Conservation (phyloP, 345 rosid species). For the Bretschneidera sinensis region DNA sequence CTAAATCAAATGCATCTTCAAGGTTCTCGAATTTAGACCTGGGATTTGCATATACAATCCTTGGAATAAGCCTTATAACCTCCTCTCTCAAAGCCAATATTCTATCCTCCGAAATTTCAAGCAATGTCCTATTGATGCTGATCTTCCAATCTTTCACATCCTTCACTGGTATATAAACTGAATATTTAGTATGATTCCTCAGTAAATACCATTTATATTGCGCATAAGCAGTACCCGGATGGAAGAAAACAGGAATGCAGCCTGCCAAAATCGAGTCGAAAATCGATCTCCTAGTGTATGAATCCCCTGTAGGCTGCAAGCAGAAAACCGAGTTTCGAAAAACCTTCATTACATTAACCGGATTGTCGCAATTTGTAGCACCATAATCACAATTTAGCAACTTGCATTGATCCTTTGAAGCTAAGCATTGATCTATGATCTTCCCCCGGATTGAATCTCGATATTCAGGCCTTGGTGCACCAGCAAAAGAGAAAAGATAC, state of each 20-base stretch:
- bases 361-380: constrained; percentile 44
- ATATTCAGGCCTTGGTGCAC: constrained; percentile 57
- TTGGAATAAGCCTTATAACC: constrained; percentile 54
- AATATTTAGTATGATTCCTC: constrained; percentile 34
- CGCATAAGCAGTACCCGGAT: constrained; percentile 58
- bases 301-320: constrained; percentile 66
- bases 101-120: constrained; percentile 25
- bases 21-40: constrained; percentile 20
- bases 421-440: constrained; percentile 58
- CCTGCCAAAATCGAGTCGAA: constrained; percentile 61
- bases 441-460: constrained; percentile 48
- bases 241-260: constrained; percentile 65
- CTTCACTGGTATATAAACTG: constrained; percentile 48
- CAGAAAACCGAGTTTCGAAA: constrained; percentile 56
- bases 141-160: constrained; percentile 31
- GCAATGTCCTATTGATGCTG: constrained; percentile 35
- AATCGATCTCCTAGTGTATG: constrained; percentile 56
- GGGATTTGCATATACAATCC: constrained; percentile 46
- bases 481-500: constrained; percentile 53
- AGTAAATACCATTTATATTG: constrained; percentile 64
- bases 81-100: constrained; percentile 47
- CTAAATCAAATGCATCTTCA: constrained; percentile 58
- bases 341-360: constrained; percentile 53
- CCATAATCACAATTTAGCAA: constrained; percentile 53
- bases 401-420: constrained; percentile 33